A percentile compares a stretch with the other conserved stretches of the same genome.
Conservation (phyloP, 2,329 filamentous ascomycete genomes). For the Ophiostoma ulmi region DNA sequence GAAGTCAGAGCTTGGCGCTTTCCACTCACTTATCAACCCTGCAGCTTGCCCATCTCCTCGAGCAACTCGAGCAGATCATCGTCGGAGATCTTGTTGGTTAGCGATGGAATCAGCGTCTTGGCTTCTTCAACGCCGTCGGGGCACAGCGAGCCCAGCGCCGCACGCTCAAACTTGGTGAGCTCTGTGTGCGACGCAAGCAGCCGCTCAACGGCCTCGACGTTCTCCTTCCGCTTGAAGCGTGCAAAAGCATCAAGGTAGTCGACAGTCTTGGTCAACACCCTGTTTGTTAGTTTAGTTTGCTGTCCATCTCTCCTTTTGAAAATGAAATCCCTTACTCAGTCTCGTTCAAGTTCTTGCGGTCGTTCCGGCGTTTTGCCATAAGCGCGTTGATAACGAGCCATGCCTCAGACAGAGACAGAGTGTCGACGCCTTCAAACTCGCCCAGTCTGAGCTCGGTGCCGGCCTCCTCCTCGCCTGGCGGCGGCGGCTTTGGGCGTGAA, state of each 20-base stretch:
- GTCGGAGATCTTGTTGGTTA: constrained; percentile 85
- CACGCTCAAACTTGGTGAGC: constrained; percentile 87
- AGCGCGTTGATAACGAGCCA: constrained; percentile 88
- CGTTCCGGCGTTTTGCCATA: constrained; percentile 70
- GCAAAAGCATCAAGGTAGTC: constrained; percentile 93
- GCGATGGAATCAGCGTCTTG: constrained; percentile 86
- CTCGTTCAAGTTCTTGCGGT: constrained; percentile 76
- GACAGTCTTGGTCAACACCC: constrained; percentile 78
- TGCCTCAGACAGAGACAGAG: constrained; percentile 86
- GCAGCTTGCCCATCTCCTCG: constrained; percentile 82
- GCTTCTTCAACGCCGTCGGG: constrained; percentile 92
- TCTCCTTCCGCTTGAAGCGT: constrained; percentile 91
- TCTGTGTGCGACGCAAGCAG: constrained; percentile 73
- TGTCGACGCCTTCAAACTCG: constrained; percentile 88
- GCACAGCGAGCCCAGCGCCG: constrained; percentile 85
- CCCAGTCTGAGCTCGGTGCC: constrained; percentile 75
- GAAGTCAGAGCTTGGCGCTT: too few relatives aligned
- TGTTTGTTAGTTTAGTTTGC: constrained; percentile 31
- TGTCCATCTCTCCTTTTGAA: not conserved
- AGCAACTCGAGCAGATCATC: constrained; percentile 82
- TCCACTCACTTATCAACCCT: constrained; percentile 32
- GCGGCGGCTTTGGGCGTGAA: constrained; percentile 62
- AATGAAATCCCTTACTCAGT: constrained; percentile 59
- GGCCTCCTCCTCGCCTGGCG: constrained; percentile 81
- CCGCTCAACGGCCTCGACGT: constrained; percentile 88